Conservation (phyloP, 352 stramenopile species). For the Globisporangium solare region DNA sequence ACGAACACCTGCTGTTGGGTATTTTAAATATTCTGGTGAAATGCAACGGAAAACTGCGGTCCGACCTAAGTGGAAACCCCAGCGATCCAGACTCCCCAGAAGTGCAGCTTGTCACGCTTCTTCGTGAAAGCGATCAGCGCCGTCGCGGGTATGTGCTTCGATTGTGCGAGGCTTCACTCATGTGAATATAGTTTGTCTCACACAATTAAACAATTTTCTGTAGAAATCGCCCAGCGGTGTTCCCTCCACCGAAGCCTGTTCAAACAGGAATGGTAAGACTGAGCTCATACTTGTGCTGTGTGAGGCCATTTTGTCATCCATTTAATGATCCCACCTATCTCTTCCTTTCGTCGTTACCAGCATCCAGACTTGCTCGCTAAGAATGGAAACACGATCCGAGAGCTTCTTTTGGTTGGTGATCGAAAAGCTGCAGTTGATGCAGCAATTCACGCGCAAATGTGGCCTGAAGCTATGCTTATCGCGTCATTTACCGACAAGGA, state of each 20-base stretch:
- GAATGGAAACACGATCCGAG: conserved; percentile 52
- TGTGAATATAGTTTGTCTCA: not conserved
- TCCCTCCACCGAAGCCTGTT: conserved; percentile 38
- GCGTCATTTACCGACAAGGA: conserved; percentile 83
- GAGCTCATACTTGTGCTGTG: not conserved
- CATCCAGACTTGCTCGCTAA: conserved; percentile 45
- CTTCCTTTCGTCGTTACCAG: conserved; percentile 21
- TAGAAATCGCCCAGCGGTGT: conserved; percentile 35
- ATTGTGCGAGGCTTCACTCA: not conserved
- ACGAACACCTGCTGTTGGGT: conserved; percentile 64
- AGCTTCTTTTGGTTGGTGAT: conserved; percentile 72
- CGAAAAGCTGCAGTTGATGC: conserved; percentile 68
- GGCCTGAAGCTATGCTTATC: conserved; percentile 85
- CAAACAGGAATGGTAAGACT: conserved; percentile 33
- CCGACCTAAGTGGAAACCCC: conserved; percentile 36
- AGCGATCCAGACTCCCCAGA: conserved; percentile 60
- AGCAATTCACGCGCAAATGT: conserved; percentile 82
- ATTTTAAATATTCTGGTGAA: conserved; percentile 73
- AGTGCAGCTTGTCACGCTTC: conserved; percentile 54
- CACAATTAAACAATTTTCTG: not conserved
- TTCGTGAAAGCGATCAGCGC: conserved; percentile 66
- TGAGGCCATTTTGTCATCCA: not conserved
- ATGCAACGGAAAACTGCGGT: conserved; percentile 73
- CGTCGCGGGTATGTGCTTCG: conserved; percentile 34
- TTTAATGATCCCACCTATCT: conserved; percentile 3